These are phyloP conservation scores for Botrytis cinerea DNA, from an alignment of 2,329 filamentous ascomycete species.

Conservation along the genomic window DNA sequence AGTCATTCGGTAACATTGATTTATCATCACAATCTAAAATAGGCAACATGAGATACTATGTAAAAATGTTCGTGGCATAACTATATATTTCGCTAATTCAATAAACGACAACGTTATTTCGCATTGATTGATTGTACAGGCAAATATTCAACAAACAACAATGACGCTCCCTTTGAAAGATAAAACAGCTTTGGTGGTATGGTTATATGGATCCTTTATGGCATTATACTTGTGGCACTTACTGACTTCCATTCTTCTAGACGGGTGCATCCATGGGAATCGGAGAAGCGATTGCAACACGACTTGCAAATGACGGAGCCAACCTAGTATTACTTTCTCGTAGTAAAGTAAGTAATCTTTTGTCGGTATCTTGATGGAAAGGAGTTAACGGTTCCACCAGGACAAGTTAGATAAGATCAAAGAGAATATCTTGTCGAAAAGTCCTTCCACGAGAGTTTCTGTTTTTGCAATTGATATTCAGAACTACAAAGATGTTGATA, in stretches of 20 bases:
- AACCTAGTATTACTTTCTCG: neutral
- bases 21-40: neutral
- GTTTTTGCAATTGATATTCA: neutral
- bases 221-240: neutral
- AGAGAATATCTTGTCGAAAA: neutral
- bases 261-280: neutral
- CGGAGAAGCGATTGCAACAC: neutral
- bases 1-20: neutral
- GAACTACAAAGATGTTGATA: neutral
- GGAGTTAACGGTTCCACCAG: neutral
- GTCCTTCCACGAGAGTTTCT: neutral
- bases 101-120: neutral
- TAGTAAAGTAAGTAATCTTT: neutral
- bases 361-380: neutral
- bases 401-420: neutral
- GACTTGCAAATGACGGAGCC: neutral
- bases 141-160: neutral
- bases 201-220: neutral
- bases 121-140: neutral
- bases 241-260: neutral
- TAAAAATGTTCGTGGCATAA: neutral
- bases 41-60: neutral
- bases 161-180: neutral
- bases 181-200: neutral
- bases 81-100: neutral